These are phyloP conservation scores for Circinella minor DNA, from an alignment of 371 early-diverging fungal species.

Conservation along the genomic window DNA sequence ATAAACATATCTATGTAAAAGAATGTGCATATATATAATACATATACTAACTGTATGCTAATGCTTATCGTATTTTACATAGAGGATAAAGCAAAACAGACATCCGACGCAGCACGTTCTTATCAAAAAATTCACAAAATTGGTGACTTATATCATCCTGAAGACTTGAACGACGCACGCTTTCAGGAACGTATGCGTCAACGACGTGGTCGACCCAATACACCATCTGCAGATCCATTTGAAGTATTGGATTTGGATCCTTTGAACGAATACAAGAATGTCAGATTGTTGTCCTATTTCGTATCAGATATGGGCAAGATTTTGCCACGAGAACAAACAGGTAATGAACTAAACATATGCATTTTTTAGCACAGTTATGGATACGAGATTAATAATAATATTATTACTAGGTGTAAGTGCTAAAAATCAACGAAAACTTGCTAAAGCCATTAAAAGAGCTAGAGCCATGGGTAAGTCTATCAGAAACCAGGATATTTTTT, in stretches of 20 bases:
- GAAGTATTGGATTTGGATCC: conserved; percentile 72
- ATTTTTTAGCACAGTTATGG: neutral
- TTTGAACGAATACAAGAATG: conserved; percentile 78
- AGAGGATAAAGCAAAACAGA: conserved; percentile 38
- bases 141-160: conserved; percentile 57
- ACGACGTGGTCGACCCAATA: conserved; percentile 33
- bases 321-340: conserved; percentile 76
- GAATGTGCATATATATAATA: neutral
- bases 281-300: conserved; percentile 68
- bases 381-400: too few relatives aligned
- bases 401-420: conserved; percentile 58
- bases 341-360: conserved; percentile 22
- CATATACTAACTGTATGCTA: too few relatives aligned
- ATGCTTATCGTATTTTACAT: neutral
- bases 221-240: conserved; percentile 63
- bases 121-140: conserved; percentile 44
- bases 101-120: conserved; percentile 36
- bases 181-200: conserved; percentile 46
- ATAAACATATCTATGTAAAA: too few relatives aligned
- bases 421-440: conserved; percentile 79
- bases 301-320: conserved; percentile 85
- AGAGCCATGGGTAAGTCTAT: conserved; percentile 74
- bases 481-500: too few relatives aligned
- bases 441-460: conserved; percentile 85
- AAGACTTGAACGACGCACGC: conserved; percentile 54